Evolutionary conservation across 2,329 filamentous ascomycete species (phyloP).

Genomic region (Fusarium scirpi): DNA sequence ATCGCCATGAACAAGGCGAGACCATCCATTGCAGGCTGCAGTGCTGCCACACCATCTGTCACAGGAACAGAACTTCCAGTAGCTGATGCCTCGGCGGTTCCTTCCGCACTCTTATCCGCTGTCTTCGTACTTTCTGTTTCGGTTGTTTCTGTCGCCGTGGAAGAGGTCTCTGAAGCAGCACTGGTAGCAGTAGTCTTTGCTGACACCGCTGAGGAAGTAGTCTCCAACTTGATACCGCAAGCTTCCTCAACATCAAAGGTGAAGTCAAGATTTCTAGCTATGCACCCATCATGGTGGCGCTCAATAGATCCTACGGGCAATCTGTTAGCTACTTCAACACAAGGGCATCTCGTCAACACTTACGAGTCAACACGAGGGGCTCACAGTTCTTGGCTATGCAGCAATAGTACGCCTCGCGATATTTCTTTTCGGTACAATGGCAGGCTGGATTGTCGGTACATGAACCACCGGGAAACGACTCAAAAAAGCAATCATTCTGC

Average conservation of each 20-base stretch:
- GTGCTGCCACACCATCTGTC: background rate
- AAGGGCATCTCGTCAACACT: rapidly evolving
- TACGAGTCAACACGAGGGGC: background rate
- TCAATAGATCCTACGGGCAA: background rate
- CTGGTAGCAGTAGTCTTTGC: background rate
- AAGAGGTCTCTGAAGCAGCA: background rate
- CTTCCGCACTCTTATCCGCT: background rate
- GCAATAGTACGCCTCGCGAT: constrained; percentile 15
- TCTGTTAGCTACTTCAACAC: rapidly evolving
- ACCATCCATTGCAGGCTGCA: background rate
- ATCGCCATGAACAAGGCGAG: background rate
- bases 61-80: background rate
- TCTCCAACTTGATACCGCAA: background rate
- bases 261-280: constrained; percentile 8
- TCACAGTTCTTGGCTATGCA: constrained; percentile 11
- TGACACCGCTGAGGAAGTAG: background rate
- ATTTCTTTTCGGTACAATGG: constrained; percentile 1
- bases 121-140: background rate
- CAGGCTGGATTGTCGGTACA: constrained; percentile 8
- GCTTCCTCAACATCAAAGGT: background rate
- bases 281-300: constrained; percentile 4
- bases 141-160: background rate
- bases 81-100: background rate
- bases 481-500: constrained; percentile 9
- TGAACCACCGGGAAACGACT: constrained; percentile 5